Percentiles rank a stretch among this genome's conserved stretches.
These are phyloP conservation scores for Dissoconium aciculare DNA, from an alignment of 2,329 filamentous ascomycete species.

Conservation along the genomic window DNA sequence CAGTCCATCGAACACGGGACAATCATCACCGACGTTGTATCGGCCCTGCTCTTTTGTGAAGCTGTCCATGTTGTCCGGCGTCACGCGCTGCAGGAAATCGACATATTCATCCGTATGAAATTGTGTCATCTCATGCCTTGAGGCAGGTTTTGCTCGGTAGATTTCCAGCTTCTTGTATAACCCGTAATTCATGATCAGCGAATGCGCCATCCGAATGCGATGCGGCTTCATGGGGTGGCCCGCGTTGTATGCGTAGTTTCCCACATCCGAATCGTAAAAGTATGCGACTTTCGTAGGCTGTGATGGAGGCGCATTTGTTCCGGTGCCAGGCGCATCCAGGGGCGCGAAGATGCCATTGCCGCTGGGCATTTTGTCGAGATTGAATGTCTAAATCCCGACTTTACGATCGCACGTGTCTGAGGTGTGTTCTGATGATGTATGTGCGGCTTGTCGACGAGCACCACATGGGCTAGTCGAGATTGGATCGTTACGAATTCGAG, in stretches of 20 bases:
- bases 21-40: conserved; percentile 50
- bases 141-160: conserved; percentile 37
- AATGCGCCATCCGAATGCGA: conserved; percentile 49
- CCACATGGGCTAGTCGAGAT: no score
- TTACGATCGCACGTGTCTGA: not conserved
- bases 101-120: conserved; percentile 62
- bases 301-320: conserved; percentile 33
- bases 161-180: conserved; percentile 63
- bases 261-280: conserved; percentile 96
- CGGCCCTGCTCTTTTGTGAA: conserved; percentile 81
- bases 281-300: conserved; percentile 79
- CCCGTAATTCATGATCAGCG: conserved; percentile 57
- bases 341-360: conserved; percentile 27
- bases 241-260: conserved; percentile 88
- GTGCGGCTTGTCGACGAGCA: no score
- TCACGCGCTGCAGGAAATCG: conserved; percentile 68
- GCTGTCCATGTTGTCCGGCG: conserved; percentile 94
- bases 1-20: conserved; percentile 53
- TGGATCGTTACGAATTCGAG: no score
- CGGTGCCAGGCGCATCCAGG: conserved; percentile 37
- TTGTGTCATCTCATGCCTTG: conserved; percentile 57
- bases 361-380: conserved; percentile 34
- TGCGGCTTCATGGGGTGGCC: conserved; percentile 55
- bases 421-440: not conserved
- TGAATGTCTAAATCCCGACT: conserved; percentile 9